Evolutionary conservation across 2,329 filamentous ascomycete genomes (phyloP), one percentile per base, ranked within the genome.

Genomic region (Pestalotiopsis fici): DNA sequence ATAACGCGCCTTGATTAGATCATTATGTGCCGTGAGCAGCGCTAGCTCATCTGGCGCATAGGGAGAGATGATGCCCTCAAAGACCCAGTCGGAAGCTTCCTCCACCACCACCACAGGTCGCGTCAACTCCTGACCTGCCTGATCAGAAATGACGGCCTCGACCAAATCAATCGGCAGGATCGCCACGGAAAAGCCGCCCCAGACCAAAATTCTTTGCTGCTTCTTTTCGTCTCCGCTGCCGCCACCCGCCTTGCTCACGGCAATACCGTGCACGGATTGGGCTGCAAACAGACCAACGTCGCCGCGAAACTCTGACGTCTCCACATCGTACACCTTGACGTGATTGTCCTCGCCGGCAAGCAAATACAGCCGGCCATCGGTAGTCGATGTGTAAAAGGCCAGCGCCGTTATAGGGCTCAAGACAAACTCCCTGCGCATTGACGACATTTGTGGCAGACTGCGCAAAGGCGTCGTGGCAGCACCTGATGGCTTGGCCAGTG

Each of bases 11-110:
- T 83, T 83, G 6, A 93, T 78, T 4, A 97, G 83, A 62, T 93
- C 91, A 83, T 98, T 98, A 79, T 98, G 95, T 1, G 95, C 94
- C 2, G 94, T 97, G 18, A 97, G 84, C 12, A 96, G 78, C 18
- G 89, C 88, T 18, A 87, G 89, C 12, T 79, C 76, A 31, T 75
- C 74, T 1, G 72, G 68, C 31, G 79, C 74, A 55, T 77, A 75
- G 4, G 87, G 82, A 60, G 86, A 87, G 66, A 90, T 79, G 39
- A 83, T 80, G 43, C 86, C 90, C 76, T 93, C 88, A 72, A 95
- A 87, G 70, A 97, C 89, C 93, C 94, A 96, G 78, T 97, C 94
- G 4, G 87, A 84, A 2, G 87, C 86, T 3, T 77, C 77, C 27
- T 81, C 80, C 71, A 86, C 86, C 12, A 86, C 86, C 12, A 6